phyloP scores from a whole-genome alignment of 768 basidiomycete genomes.

The Leucosporidium scottii region DNA sequence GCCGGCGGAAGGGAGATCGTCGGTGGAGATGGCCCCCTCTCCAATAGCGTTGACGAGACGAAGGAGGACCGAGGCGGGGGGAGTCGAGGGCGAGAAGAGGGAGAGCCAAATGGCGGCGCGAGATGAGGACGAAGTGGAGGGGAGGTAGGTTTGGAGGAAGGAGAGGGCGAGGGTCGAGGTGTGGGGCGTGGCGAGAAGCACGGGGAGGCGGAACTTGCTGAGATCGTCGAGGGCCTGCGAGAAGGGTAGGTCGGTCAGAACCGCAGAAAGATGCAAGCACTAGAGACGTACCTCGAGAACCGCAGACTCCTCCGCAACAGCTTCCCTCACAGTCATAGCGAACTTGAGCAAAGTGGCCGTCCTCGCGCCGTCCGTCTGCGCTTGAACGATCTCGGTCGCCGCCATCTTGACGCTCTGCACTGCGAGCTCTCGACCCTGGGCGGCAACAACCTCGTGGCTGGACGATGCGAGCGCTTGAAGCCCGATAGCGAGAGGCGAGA shows the following conservation, averaged over 20 bases:
- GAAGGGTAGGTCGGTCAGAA: too few relatives aligned
- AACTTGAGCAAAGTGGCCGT: slow-evolving; percentile 8
- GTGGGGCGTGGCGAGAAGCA: slow-evolving; percentile 7
- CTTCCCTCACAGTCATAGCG: background rate
- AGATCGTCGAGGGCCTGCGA: slow-evolving; percentile 19
- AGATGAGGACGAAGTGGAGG: background rate
- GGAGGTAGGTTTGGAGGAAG: slow-evolving; percentile 15
- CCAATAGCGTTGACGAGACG: slow-evolving; percentile 8
- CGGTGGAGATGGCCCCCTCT: background rate
- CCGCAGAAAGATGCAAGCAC: background rate
- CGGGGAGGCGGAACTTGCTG: background rate
- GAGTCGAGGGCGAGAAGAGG: slow-evolving; percentile 6
- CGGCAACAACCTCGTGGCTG: background rate
- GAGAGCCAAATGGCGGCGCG: slow-evolving; percentile 15
- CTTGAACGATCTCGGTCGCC: background rate
- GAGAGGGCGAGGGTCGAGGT: slow-evolving; percentile 6
- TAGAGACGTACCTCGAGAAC: background rate
- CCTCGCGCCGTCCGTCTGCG: background rate
- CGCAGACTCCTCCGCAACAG: background rate
- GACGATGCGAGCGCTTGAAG: background rate
- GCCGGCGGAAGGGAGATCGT: background rate
- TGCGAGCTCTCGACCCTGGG: background rate
- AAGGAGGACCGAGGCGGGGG: background rate
- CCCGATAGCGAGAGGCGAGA: slow-evolving; percentile 11
- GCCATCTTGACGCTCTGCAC: background rate